Evolutionary conservation across 1,284 basidiomycete species (phyloP), one percentile per base, ranked within the genome.

Genomic region (Melampsora americana): DNA sequence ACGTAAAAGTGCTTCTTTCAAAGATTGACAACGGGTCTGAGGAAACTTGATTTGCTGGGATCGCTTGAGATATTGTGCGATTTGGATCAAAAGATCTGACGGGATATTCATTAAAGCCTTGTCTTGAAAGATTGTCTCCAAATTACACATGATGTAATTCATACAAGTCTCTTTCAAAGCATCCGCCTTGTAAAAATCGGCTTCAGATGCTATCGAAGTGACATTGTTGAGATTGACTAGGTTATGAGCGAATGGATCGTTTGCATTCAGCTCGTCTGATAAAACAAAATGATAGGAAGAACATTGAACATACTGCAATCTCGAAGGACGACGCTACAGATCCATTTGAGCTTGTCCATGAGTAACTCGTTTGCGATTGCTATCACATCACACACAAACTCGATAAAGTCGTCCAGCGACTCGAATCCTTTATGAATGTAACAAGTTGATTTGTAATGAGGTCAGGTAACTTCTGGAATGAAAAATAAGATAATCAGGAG

Each of bases 351-450:
- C 30, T 90, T 89, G 79, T 93, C 92, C 28, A 98, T 86, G 28
- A 97, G 86, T 1, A 98, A 84, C 83, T 98, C 94, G 79, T 92
- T 95, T 42, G 94, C 92, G 14, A 89, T 89, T 28, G 90, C 89
- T 82, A 97, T 88, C 23, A 98, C 89, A 56, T 91, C 89, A 78
- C 95, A 93, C 81, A 94, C 87, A 79, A 95, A 92, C 79, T 95
- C 92, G 77, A 98, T 83, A 66, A 92, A 86, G 62, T 91, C 88
- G 78, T 98, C 93, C 12, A 89, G 84, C 0, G 87, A 88, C 48
- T 87, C 83, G 35, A 89, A 90, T 78, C 90, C 90, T 90, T 79
- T 20, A 56, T 16, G 18, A 1, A n/a, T 30, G 65, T 74, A 59
- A 78, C 28, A 30, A 59, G 12, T 35, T 59, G 75, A 3, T n/a